These are phyloP conservation scores for Waitea zeae DNA, from an alignment of 1,284 basidiomycete genomes.

Conservation along the genomic window DNA sequence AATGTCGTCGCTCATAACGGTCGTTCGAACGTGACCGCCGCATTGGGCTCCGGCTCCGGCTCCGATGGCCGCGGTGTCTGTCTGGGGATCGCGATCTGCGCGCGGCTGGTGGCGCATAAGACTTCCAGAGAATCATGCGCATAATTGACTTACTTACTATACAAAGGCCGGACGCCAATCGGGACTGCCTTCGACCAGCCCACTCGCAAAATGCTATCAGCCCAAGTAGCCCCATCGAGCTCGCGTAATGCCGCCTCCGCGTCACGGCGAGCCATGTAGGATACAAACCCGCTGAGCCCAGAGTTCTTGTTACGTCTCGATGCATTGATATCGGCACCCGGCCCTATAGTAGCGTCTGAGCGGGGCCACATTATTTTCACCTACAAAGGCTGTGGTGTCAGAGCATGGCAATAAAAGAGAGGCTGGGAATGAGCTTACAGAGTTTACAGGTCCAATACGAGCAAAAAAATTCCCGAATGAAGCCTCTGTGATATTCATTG, in stretches of 20 bases:
- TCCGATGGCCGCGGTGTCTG: conserved; percentile 24
- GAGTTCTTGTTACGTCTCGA: conserved; percentile 47
- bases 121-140: background rate
- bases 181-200: conserved; percentile 96
- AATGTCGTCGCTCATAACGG: conserved; percentile 4
- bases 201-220: conserved; percentile 66
- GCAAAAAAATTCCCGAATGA: conserved; percentile 79
- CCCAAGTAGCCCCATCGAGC: conserved; percentile 87
- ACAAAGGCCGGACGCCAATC: conserved; percentile 62
- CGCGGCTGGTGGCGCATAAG: background rate
- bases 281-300: conserved; percentile 86
- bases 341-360: conserved; percentile 39
- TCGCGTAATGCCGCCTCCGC: conserved; percentile 79
- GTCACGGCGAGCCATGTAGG: conserved; percentile 84
- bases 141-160: too few relatives aligned
- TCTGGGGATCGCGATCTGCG: too few relatives aligned
- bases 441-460: conserved; percentile 39
- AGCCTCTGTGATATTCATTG: conserved; percentile 70
- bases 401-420: conserved; percentile 1
- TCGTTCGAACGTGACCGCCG: conserved; percentile 8
- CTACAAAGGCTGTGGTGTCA: conserved; percentile 17
- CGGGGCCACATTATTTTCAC: conserved; percentile 96
- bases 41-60: conserved; percentile 11
- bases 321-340: conserved; percentile 58
- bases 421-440: conserved; percentile 23